Evolutionary conservation across 176 grass and related monocot genomes (phyloP).

Genomic region (bread wheat (Triticum aestivum)): IWGSC_CS_RefSeq_v2.1 NC_057801.1:799908840-799909339

Average conservation of each 20-base stretch:
- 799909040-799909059: background rate
- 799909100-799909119: constrained; percentile 63
- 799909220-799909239: background rate
- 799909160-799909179: constrained; percentile 45
- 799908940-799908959: background rate
- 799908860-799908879: background rate
- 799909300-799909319: background rate
- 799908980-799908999: background rate
- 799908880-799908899: background rate
- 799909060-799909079: background rate
- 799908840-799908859: background rate
- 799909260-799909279: background rate
- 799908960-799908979: background rate
- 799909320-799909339: background rate
- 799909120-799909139: constrained; percentile 81
- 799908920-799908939: background rate
- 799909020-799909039: background rate
- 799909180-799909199: background rate
- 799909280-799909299: background rate
- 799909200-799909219: background rate
- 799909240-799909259: background rate
- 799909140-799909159: constrained; percentile 71
- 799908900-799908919: background rate
- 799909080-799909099: constrained; percentile 57
- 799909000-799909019: background rate